phyloP scores from a whole-genome alignment of 257 asterid genomes.

The Plectranthus barbatus region DNA sequence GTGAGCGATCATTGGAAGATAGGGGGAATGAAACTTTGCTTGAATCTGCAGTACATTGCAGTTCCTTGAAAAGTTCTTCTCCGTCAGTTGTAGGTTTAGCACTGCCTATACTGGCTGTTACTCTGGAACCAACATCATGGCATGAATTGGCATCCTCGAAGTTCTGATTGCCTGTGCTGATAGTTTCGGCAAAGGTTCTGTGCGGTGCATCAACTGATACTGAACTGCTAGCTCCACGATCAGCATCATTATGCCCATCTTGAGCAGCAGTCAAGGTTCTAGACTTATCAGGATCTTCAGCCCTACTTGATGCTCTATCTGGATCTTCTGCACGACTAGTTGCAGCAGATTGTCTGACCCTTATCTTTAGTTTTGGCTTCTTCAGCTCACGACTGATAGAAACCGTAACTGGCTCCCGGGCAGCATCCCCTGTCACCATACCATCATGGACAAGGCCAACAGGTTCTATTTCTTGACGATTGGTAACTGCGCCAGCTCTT shows the following conservation, averaged over 20 bases:
- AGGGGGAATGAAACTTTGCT: slow-evolving; percentile 47
- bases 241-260: slow-evolving; percentile 40
- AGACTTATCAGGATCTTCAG: slow-evolving; percentile 36
- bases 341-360: slow-evolving; percentile 65
- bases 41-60: slow-evolving; percentile 95
- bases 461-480: slow-evolving; percentile 19
- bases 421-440: slow-evolving; percentile 27
- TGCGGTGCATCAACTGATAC: slow-evolving; percentile 82
- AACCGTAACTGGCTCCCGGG: slow-evolving; percentile 46
- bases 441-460: slow-evolving; percentile 23
- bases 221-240: slow-evolving; percentile 79
- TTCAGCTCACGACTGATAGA: slow-evolving; percentile 49
- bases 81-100: slow-evolving; percentile 57
- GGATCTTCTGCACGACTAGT: slow-evolving; percentile 57
- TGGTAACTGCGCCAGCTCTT: slow-evolving; percentile 16
- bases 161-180: slow-evolving; percentile 58
- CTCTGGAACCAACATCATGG: slow-evolving; percentile 90
- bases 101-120: slow-evolving; percentile 90
- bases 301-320: slow-evolving; percentile 41
- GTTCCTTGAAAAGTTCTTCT: slow-evolving; percentile 64
- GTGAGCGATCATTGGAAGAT: slow-evolving; percentile 24
- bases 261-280: slow-evolving; percentile 36
- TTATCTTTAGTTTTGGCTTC: slow-evolving; percentile 71
- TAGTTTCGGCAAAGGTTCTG: slow-evolving; percentile 38
- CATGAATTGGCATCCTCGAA: slow-evolving; percentile 72